Evolutionary conservation across 2,329 filamentous ascomycete species (phyloP), one percentile per base, ranked within the genome.

Genomic region (Colletotrichum simmondsii): DNA sequence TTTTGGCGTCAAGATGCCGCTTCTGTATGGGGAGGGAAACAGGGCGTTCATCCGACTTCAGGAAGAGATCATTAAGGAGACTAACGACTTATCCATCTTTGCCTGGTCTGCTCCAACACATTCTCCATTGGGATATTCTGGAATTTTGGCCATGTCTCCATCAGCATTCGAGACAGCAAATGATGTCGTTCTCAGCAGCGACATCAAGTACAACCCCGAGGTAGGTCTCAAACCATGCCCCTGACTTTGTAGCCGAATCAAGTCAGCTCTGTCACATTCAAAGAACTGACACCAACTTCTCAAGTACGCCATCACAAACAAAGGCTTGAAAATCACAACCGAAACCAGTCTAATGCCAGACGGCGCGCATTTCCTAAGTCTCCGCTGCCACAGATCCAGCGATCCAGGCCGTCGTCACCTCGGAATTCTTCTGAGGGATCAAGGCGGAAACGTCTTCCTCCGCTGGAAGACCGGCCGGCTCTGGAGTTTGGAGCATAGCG

Each of bases 1-100:
- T 6, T 79, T 80, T 35, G 68, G 71, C 26, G 72, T 80, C 19
- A 78, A 75, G 14, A 80, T 81, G 76, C 73, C 76, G 2, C 60
- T 77, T 12, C 66, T 77, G 2, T 80, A 80, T 28, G 77, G 77
- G 11, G 79, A 80, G 58, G 77, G 78, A 26, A 22, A 22, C 11
- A 72, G 67, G 16, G 75, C 77, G 1, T 79, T 78, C 67, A 66
- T 74, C 30, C 71, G 78, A 56, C 14, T 77, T 24, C 74, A 76
- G 16, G 49, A 67, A 11, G 63, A 60, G 24, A 60, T 72, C 22
- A 49, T 63, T 24, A 63, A 56, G 24, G 57, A 37, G 12, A 57
- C 49, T 2, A 63, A 72, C 49, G 69, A 72, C 35, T 22, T 57
- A 26, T 61, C 63, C 6, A 11, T 68, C 16, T 72, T 67, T 35